phyloP scores from a whole-genome alignment of 225 moss, liverwort and hornwort genomes.

The Physcomitrium patens region DNA sequence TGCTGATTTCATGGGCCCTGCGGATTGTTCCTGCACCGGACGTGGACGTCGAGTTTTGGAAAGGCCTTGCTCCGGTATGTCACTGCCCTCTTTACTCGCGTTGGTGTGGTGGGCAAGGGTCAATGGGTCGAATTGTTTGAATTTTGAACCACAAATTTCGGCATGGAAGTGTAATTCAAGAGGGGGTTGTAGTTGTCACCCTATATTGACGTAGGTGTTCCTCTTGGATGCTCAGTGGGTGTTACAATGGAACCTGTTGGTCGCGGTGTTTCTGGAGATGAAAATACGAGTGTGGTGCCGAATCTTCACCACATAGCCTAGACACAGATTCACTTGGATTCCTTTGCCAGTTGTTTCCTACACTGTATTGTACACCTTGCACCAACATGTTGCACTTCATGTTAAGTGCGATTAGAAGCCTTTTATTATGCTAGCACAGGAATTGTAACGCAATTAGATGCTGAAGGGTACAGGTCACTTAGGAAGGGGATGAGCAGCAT shows the following conservation, averaged over 20 bases:
- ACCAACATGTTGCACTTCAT: not conserved
- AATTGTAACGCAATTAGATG: not conserved
- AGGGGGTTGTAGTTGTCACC: not conserved
- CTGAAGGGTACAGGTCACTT: not conserved
- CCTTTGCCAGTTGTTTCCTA: not conserved
- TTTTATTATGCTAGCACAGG: not conserved
- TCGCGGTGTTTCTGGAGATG: not conserved
- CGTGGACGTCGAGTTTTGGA: conserved; percentile 86
- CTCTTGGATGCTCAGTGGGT: not conserved
- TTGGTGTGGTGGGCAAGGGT: not conserved
- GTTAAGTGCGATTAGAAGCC: not conserved
- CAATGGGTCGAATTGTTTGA: not conserved
- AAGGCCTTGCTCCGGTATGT: conserved; percentile 88
- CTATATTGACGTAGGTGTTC: not conserved
- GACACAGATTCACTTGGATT: not conserved
- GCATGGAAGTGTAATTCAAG: not conserved
- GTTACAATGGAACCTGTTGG: too few relatives aligned
- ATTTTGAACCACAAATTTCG: not conserved
- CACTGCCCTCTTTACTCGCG: not conserved
- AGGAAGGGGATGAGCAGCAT: not conserved
- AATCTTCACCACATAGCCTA: not conserved
- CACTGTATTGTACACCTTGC: not conserved
- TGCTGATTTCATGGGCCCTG: conserved; percentile 78
- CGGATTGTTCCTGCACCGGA: conserved; percentile 84
- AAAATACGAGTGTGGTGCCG: not conserved